These are phyloP conservation scores for Boletus vermiculosoides DNA, from an alignment of 768 basidiomycete species.

Conservation along the genomic window DNA sequence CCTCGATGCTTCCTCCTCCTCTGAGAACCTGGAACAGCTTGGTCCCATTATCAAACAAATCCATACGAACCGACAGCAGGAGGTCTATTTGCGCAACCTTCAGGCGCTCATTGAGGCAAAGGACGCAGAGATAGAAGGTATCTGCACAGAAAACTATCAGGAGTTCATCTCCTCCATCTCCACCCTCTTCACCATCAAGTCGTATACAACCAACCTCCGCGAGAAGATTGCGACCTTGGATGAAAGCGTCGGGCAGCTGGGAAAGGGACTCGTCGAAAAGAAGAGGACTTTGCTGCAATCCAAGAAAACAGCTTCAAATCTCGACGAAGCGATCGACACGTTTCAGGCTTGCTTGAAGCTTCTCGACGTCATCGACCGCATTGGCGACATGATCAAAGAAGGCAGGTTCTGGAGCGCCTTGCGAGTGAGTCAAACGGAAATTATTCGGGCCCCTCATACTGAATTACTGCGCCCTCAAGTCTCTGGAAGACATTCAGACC, in stretches of 20 bases:
- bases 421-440: slow-evolving; percentile 57
- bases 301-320: slow-evolving; percentile 88
- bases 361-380: slow-evolving; percentile 88
- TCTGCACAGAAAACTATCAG: slow-evolving; percentile 95
- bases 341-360: slow-evolving; percentile 90
- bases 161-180: slow-evolving; percentile 97
- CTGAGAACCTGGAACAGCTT: slow-evolving; percentile 93
- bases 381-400: slow-evolving; percentile 89
- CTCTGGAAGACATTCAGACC: slow-evolving; percentile 90
- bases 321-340: slow-evolving; percentile 96
- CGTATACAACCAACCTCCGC: slow-evolving; percentile 91
- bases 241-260: slow-evolving; percentile 83
- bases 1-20: slow-evolving; percentile 81
- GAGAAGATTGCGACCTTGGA: slow-evolving; percentile 91
- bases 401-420: slow-evolving; percentile 97
- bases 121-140: slow-evolving; percentile 93
- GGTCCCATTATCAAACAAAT: slow-evolving; percentile 95
- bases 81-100: slow-evolving; percentile 82
- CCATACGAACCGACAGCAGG: slow-evolving; percentile 83
- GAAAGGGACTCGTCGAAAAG: slow-evolving; percentile 87
- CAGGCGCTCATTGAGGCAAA: slow-evolving; percentile 90
- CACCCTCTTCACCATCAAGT: slow-evolving; percentile 93
- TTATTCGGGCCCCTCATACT: slow-evolving; percentile 28
- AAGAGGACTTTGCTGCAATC: slow-evolving; percentile 87
- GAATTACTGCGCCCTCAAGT: slow-evolving; percentile 49